Evolutionary conservation across 2,329 filamentous ascomycete species (phyloP), one percentile per base, ranked within the genome.

Genomic region (Verticillium tricorpus): DNA sequence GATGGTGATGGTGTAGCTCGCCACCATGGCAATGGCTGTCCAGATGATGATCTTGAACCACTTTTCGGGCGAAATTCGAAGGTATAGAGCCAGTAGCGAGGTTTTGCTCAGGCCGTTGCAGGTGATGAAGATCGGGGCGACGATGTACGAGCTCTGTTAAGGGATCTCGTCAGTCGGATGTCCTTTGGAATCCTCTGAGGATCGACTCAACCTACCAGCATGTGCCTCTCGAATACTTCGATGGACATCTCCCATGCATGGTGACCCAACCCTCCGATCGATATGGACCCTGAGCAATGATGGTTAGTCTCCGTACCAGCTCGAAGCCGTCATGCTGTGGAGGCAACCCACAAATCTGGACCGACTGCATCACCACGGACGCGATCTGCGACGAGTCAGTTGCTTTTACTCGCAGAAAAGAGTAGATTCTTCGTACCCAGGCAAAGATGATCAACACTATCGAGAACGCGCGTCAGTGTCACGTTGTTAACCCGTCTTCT

Each of bases 41-140:
- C 67, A 72, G 22, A 75, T 69, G 0, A 63, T 62, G 11, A 67
- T 63, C 1, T 70, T 68, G 54, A 74, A 75, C 64, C 67, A 67
- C 8, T 39, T 65, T 6, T 70, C 69, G 0, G 74, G 74, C 0
- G 73, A 76, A 0, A 77, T 67, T 5, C 69, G 69, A 17, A 72
- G 66, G 50, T 76, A 77, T 12, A 76, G 74, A 0, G 73, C 67
- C 8, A 76, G 61, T 7, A 78, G 69, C 0, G 75, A 75, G 0
- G 74, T 60, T 45, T 77, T 77, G 4, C 71, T 73, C n/a, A 74
- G 68, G 14, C 70, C 71, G 14, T 72, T 72, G 54, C 71, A 70
- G 6, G 68, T 63, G 17, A 73, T 71, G 60, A 75, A 77, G 12
- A 75, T 65, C 3, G 67, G 67, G 0, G 66, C 63, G 5, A 67